Percentiles rank a stretch among this genome's conserved stretches.
Evolutionary conservation across 2,329 filamentous ascomycete species (phyloP).

Genomic region (Orbilia blumenaviensis): DNA sequence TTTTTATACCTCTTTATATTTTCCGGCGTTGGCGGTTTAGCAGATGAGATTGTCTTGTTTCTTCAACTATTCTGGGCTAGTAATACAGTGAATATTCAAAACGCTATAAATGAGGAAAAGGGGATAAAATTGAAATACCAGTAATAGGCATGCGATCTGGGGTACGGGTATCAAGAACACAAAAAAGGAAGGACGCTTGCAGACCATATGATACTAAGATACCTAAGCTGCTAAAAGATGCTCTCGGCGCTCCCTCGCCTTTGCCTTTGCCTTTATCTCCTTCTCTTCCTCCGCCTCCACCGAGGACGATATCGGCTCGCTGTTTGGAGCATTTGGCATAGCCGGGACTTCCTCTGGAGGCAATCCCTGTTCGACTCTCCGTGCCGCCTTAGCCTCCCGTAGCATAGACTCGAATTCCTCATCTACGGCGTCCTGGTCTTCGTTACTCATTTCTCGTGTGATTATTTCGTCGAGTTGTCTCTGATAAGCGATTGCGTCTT

Average conservation of each 20-base stretch:
- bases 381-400: constrained; percentile 66
- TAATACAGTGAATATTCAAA: background rate
- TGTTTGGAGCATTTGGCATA: constrained; percentile 41
- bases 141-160: constrained; percentile 2
- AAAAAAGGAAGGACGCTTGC: background rate
- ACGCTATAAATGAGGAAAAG: background rate
- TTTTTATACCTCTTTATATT: background rate
- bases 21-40: constrained; percentile 20
- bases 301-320: constrained; percentile 9
- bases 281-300: constrained; percentile 15
- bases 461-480: constrained; percentile 92
- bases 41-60: constrained; percentile 5
- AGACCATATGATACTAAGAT: background rate
- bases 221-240: constrained; percentile 37
- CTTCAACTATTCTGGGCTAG: constrained; percentile 6
- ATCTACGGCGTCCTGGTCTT: constrained; percentile 97
- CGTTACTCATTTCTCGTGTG: constrained; percentile 84
- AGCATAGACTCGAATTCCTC: constrained; percentile 89
- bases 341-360: constrained; percentile 13
- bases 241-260: constrained; percentile 32
- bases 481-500: constrained; percentile 91
- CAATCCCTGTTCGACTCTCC: constrained; percentile 17
- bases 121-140: background rate
- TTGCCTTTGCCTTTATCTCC: constrained; percentile 26
- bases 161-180: background rate